phyloP scores from a whole-genome alignment of 2,329 filamentous ascomycete genomes.

The Microsporum audouinii region DNA sequence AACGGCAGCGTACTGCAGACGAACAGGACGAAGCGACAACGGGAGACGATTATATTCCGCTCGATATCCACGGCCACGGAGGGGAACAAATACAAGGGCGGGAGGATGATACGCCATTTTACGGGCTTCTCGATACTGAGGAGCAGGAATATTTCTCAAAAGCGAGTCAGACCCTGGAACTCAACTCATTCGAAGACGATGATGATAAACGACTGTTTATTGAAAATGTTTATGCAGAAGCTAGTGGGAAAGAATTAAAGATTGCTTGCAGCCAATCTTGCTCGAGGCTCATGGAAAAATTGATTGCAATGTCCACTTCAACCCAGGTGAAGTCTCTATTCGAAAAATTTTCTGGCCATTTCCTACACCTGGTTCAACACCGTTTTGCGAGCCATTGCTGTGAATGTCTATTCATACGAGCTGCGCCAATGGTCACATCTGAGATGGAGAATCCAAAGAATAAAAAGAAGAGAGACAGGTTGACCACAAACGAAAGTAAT shows the following conservation, averaged over 20 bases:
- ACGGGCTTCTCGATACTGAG: constrained; percentile 80
- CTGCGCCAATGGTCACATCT: constrained; percentile 64
- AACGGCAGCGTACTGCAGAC: constrained; percentile 27
- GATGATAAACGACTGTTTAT: constrained; percentile 64
- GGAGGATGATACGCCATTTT: constrained; percentile 59
- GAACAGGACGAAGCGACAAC: constrained; percentile 11
- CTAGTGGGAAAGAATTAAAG: constrained; percentile 86
- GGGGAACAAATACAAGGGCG: constrained; percentile 14
- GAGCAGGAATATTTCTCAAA: constrained; percentile 93
- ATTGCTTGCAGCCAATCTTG: constrained; percentile 91
- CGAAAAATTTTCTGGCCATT: constrained; percentile 72
- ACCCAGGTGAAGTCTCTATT: constrained; percentile 80
- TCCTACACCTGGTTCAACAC: constrained; percentile 81
- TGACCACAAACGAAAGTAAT: constrained; percentile 23
- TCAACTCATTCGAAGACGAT: constrained; percentile 69
- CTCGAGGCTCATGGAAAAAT: constrained; percentile 79
- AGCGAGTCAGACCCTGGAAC: constrained; percentile 78
- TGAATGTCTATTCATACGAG: constrained; percentile 78
- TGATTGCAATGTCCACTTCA: constrained; percentile 70
- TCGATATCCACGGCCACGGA: constrained; percentile 18
- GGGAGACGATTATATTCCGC: constrained; percentile 31
- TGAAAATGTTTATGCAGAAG: constrained; percentile 74
- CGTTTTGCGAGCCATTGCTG: constrained; percentile 96
- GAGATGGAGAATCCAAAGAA: constrained; percentile 47
- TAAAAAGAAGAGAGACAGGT: constrained; percentile 16